Conservation (phyloP, 495 filamentous ascomycete species). For the Hyaloscypha hepaticicola region DNA sequence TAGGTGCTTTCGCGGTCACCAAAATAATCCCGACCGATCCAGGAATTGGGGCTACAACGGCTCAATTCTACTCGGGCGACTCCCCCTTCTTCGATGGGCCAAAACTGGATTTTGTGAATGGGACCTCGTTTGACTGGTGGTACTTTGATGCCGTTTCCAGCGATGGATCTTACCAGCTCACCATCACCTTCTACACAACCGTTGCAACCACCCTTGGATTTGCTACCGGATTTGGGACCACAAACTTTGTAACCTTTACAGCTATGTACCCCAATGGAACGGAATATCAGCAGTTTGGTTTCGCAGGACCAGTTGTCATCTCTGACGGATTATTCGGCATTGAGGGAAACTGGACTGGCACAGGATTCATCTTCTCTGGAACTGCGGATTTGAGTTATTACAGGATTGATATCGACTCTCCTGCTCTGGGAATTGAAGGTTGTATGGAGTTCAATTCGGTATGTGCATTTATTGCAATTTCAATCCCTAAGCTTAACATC, state of each 20-base stretch:
- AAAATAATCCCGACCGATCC: background rate
- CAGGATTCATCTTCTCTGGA: background rate
- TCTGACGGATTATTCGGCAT: background rate
- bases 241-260: background rate
- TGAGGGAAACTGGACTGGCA: background rate
- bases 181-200: background rate
- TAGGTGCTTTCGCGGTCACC: background rate
- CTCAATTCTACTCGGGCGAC: background rate
- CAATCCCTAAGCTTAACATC: no score
- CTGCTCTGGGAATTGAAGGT: background rate
- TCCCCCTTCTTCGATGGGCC: conserved; percentile 33
- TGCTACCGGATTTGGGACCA: background rate
- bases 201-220: background rate
- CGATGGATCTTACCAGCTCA: background rate
- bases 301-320: background rate
- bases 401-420: background rate
- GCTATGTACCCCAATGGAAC: background rate
- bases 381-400: background rate
- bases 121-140: conserved; percentile 7
- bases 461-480: background rate
- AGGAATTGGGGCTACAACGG: background rate
- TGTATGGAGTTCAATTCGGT: background rate
- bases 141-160: conserved; percentile 14
- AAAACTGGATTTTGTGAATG: conserved; percentile 24
- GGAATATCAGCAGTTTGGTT: background rate